phyloP scores from a whole-genome alignment of 2,329 filamentous ascomycete species.

The Neopestalotiopsis sp. region DNA sequence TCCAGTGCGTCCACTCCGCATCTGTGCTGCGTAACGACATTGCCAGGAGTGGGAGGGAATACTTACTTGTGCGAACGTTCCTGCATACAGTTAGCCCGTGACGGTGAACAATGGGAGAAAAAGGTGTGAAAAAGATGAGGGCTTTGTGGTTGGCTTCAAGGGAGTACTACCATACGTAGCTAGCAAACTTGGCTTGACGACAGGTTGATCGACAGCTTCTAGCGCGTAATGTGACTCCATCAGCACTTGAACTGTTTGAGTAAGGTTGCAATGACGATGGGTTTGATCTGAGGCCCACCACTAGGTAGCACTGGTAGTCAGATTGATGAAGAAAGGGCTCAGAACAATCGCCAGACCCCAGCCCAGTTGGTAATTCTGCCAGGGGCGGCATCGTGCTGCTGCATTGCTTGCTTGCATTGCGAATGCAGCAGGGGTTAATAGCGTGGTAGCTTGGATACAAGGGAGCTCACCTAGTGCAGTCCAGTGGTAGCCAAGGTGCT shows the following conservation, averaged over 20 bases:
- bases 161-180: neutral
- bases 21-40: neutral
- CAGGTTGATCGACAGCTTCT: conserved; percentile 13
- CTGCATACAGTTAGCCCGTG: conserved; percentile 5
- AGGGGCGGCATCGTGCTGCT: conserved; percentile 6
- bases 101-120: conserved; percentile 4
- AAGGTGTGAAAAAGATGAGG: conserved; percentile 7
- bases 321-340: conserved; percentile 14
- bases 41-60: neutral
- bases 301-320: neutral
- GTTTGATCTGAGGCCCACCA: conserved; percentile 15
- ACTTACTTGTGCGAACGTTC: neutral
- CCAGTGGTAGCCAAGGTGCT: conserved; percentile 1
- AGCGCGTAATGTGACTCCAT: conserved; percentile 10
- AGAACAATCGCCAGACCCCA: conserved; percentile 1
- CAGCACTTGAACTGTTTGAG: conserved; percentile 7
- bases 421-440: conserved; percentile 16
- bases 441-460: neutral
- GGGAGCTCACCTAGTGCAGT: conserved; percentile 2
- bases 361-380: neutral
- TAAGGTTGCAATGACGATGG: conserved; percentile 7
- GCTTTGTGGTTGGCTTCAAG: neutral
- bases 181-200: neutral
- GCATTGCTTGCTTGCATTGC: conserved; percentile 21
- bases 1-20: neutral